Percentiles rank a stretch among this genome's conserved stretches.
phyloP scores from a whole-genome alignment of 768 basidiomycete genomes.

The Trametes cinnabarina region DNA sequence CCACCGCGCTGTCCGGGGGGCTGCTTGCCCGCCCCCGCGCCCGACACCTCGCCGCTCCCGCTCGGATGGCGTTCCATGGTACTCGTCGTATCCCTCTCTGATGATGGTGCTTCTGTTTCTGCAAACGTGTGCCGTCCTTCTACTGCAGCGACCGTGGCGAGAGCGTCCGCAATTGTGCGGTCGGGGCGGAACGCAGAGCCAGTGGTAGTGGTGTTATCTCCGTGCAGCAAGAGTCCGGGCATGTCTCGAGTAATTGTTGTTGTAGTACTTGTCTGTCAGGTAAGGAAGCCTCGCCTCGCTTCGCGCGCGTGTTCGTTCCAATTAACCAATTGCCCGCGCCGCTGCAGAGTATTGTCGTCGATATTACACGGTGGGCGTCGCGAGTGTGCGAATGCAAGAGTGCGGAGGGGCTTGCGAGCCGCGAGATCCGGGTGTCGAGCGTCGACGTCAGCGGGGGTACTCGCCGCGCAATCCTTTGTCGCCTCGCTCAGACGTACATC shows the following conservation, averaged over 20 bases:
- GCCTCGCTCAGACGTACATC: neutral
- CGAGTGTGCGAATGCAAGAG: neutral
- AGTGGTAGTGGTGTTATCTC: neutral
- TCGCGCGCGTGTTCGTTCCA: constrained; percentile 1
- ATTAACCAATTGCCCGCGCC: neutral
- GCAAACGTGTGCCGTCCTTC: neutral
- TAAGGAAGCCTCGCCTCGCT: constrained; percentile 11
- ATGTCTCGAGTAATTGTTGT: neutral
- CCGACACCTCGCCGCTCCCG: neutral
- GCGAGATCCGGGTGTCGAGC: constrained; percentile 15
- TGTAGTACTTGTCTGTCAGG: neutral
- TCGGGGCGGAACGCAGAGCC: neutral
- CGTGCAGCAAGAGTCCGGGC: constrained; percentile 4
- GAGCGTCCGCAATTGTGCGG: neutral
- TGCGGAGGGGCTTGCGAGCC: neutral
- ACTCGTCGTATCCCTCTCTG: neutral
- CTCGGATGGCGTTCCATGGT: neutral
- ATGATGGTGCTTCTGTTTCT: too few relatives aligned
- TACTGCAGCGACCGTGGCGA: neutral
- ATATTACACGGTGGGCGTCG: neutral
- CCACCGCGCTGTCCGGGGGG: neutral
- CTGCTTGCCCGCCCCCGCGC: constrained; percentile 6
- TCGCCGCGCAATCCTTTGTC: constrained; percentile 7
- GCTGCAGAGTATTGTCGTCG: neutral
- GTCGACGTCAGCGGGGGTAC: constrained; percentile 13